Percentiles rank a stretch among this genome's conserved stretches.
Conservation (phyloP, 768 basidiomycete species). For the Lactarius pseudohatsudake region DNA sequence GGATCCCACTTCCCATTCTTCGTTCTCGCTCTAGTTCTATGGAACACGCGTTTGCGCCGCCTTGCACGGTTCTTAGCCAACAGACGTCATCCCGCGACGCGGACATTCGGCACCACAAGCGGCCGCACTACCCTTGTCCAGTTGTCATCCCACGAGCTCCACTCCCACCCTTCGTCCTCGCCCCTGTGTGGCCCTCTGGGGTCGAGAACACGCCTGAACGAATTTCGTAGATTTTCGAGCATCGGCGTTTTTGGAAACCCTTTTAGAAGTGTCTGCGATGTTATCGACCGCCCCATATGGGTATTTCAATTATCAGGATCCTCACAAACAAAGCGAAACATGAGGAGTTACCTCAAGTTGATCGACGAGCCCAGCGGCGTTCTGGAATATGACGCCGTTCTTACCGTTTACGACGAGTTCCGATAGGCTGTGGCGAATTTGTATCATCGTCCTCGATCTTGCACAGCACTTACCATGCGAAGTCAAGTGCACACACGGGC, state of each 20-base stretch:
- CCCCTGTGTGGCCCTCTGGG: not conserved
- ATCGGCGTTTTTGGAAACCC: conserved; percentile 20
- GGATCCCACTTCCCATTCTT: not conserved
- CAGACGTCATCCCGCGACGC: conserved; percentile 24
- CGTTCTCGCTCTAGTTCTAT: not conserved
- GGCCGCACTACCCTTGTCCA: conserved; percentile 30
- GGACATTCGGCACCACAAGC: conserved; percentile 25
- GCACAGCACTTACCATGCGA: conserved; percentile 63
- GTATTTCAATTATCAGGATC: conserved; percentile 1
- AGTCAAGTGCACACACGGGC: conserved; percentile 88
- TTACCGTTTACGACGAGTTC: conserved; percentile 84
- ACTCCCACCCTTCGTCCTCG: conserved; percentile 21
- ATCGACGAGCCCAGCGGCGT: conserved; percentile 62
- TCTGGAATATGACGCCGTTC: conserved; percentile 81
- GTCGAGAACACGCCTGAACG: conserved; percentile 15
- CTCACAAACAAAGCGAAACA: conserved; percentile 15
- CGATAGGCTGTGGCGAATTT: conserved; percentile 51
- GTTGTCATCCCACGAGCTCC: conserved; percentile 31
- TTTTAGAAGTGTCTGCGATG: conserved; percentile 22
- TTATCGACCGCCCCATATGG: conserved; percentile 4
- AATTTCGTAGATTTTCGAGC: conserved; percentile 21
- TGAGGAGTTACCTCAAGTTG: conserved; percentile 63
- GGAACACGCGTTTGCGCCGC: not conserved
- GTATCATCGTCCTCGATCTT: not conserved
- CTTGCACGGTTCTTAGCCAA: conserved; percentile 6